phyloP scores from a whole-genome alignment of 805 yeast genomes.

The Metschnikowia lochheadii region DNA sequence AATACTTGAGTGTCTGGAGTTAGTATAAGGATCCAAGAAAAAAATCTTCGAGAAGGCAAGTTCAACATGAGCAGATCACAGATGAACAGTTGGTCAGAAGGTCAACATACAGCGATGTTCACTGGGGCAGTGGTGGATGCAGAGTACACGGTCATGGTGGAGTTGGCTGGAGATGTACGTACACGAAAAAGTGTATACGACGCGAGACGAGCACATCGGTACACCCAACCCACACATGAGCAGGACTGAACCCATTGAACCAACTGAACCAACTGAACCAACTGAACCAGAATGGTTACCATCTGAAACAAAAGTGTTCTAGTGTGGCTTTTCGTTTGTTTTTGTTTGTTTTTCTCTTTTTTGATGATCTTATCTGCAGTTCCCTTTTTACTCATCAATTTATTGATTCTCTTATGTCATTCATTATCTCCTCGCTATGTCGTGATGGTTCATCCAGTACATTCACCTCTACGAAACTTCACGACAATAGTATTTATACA shows the following conservation, averaged over 20 bases:
- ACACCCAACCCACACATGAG: background rate
- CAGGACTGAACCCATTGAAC: no score
- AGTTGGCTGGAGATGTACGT: background rate
- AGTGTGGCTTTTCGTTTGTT: background rate
- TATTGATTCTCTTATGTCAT: background rate
- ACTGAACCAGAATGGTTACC: background rate
- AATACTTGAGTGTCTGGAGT: conserved; percentile 79
- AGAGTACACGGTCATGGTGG: conserved; percentile 48
- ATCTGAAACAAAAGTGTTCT: background rate
- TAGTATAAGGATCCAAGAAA: background rate
- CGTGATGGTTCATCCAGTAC: background rate
- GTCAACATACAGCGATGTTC: conserved; percentile 76
- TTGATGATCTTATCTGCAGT: background rate
- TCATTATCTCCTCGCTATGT: background rate
- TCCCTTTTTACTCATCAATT: no score
- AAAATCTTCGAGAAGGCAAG: no score
- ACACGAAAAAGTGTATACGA: background rate
- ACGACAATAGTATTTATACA: conserved; percentile 4
- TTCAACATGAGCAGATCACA: no score
- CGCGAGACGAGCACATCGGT: conserved; percentile 2
- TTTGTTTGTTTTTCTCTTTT: background rate
- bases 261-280: background rate
- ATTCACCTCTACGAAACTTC: background rate
- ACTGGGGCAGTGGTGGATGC: conserved; percentile 96
- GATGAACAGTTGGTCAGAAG: no score